Evolutionary conservation across 805 yeast genomes (phyloP).

Genomic region (Huiozyma sinensis): DNA sequence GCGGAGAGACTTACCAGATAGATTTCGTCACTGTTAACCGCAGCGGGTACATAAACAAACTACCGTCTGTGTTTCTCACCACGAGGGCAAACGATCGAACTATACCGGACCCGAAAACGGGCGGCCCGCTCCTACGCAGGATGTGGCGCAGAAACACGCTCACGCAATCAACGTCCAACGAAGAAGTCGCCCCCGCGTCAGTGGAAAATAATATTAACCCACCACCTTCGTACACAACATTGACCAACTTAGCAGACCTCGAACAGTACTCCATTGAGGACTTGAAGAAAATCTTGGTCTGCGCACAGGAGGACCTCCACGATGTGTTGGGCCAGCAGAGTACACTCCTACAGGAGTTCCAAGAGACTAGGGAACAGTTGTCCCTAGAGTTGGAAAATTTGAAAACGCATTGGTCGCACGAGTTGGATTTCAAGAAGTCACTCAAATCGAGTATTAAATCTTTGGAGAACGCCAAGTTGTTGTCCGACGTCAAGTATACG

Average conservation of each 20-base stretch:
- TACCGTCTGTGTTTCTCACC: conserved; percentile 24
- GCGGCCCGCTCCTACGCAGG: conserved; percentile 1
- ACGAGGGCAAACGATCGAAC: conserved; percentile 9
- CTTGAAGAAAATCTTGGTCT: conserved; percentile 23
- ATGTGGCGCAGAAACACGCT: conserved; percentile 19
- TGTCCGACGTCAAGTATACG: conserved; percentile 23
- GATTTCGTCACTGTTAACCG: conserved; percentile 27
- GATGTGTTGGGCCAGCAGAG: conserved; percentile 23
- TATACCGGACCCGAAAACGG: conserved; percentile 3
- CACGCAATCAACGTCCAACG: background rate
- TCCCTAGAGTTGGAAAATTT: conserved; percentile 22
- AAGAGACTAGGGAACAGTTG: conserved; percentile 21
- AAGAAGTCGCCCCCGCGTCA: background rate
- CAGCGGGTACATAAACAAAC: conserved; percentile 25
- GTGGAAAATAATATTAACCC: conserved; percentile 1
- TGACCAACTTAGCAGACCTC: conserved; percentile 22
- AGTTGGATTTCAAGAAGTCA: conserved; percentile 24
- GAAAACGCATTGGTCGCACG: conserved; percentile 25
- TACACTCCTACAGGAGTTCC: conserved; percentile 20
- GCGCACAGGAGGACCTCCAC: conserved; percentile 28
- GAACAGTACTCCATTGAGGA: conserved; percentile 24
- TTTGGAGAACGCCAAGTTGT: conserved; percentile 24
- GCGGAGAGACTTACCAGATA: conserved; percentile 22
- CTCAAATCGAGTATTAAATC: conserved; percentile 26
- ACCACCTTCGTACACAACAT: conserved; percentile 18